phyloP scores from a whole-genome alignment of 2,329 filamentous ascomycete species.

The Alternaria gaisen region DNA sequence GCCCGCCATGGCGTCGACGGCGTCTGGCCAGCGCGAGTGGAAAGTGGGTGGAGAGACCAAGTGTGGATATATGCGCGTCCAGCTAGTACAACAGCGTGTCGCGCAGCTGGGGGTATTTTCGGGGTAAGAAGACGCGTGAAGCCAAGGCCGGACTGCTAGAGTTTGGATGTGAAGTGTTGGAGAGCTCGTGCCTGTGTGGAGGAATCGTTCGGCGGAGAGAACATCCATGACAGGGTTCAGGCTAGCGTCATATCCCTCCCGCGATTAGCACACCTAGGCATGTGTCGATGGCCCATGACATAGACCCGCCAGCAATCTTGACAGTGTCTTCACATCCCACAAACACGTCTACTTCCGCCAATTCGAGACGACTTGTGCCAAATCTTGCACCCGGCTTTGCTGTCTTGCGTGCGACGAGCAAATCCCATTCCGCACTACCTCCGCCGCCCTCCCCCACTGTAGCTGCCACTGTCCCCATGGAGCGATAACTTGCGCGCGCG shows the following conservation, averaged over 20 bases:
- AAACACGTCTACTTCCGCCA: constrained; percentile 2
- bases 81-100: background rate
- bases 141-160: background rate
- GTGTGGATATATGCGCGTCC: constrained; percentile 5
- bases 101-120: background rate
- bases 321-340: constrained; percentile 2
- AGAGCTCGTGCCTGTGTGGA: constrained; percentile 15
- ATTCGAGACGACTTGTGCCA: background rate
- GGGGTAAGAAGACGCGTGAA: constrained; percentile 7
- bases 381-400: background rate
- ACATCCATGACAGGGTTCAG: constrained; percentile 12
- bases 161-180: constrained; percentile 6
- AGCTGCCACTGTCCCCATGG: constrained; percentile 33
- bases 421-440: constrained; percentile 15
- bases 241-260: constrained; percentile 10
- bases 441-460: constrained; percentile 9
- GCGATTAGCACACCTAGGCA: background rate
- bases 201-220: constrained; percentile 10
- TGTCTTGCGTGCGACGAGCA: constrained; percentile 5
- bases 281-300: constrained; percentile 16
- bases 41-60: constrained; percentile 19
- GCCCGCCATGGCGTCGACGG: constrained; percentile 46
- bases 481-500: constrained; percentile 33
- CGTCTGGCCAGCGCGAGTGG: constrained; percentile 26
- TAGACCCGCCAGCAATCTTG: constrained; percentile 8